These are phyloP conservation scores for Myxozyma lipomycoides DNA, from an alignment of 805 yeast species.

Conservation along the genomic window DNA sequence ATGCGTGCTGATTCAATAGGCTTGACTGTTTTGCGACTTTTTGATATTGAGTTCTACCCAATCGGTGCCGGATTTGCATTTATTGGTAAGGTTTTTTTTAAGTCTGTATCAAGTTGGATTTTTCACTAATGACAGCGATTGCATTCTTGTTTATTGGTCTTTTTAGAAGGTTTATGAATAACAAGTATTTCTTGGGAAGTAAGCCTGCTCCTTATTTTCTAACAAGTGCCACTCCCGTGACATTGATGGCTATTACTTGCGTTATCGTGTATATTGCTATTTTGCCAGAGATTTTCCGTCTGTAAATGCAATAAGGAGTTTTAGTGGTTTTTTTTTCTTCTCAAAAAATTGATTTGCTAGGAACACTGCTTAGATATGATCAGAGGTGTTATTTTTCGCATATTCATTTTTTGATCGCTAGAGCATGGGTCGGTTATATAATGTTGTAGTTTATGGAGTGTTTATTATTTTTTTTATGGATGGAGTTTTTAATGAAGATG, in stretches of 20 bases:
- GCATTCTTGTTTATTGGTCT: constrained; percentile 21
- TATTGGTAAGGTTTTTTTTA: constrained; percentile 14
- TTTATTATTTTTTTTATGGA: too few species aligned
- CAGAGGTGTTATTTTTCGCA: too few species aligned
- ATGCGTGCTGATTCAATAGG: constrained; percentile 3
- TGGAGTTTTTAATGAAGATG: too few species aligned
- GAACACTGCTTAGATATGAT: too few species aligned
- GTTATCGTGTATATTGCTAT: constrained; percentile 16
- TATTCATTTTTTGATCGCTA: not conserved
- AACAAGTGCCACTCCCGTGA: constrained; percentile 20
- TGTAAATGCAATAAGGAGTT: constrained; percentile 8
- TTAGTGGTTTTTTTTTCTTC: too few species aligned
- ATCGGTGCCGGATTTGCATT: constrained; percentile 25
- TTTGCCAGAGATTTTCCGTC: constrained; percentile 19
- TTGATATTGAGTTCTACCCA: constrained; percentile 26
- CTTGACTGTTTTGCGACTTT: constrained; percentile 24
- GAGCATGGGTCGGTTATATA: not conserved
- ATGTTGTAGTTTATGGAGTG: not conserved
- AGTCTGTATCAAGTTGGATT: not conserved
- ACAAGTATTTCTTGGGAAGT: constrained; percentile 7
- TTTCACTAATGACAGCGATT: constrained; percentile 6
- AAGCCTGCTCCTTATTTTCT: constrained; percentile 20
- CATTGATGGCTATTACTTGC: constrained; percentile 8
- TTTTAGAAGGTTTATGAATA: constrained; percentile 13
- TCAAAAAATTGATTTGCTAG: too few species aligned